These are phyloP conservation scores for Boletellus emodensis DNA, from an alignment of 768 basidiomycete species.

Conservation along the genomic window DNA sequence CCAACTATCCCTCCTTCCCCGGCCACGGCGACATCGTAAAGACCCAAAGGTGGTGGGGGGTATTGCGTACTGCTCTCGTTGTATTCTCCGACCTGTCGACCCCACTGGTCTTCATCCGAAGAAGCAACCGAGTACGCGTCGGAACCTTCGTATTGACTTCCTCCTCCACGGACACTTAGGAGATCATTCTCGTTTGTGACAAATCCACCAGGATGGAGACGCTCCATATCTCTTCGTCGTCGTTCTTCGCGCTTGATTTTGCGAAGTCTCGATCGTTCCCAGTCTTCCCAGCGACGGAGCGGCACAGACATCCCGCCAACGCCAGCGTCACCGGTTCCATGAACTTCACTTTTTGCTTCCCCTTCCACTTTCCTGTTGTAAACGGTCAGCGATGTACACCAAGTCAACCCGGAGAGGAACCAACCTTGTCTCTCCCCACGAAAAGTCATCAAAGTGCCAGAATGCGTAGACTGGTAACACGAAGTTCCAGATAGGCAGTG, in stretches of 20 bases:
- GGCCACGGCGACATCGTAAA: conserved; percentile 41
- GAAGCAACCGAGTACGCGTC: conserved; percentile 79
- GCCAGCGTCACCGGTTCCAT: conserved; percentile 60
- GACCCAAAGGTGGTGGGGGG: conserved; percentile 80
- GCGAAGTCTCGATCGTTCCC: conserved; percentile 92
- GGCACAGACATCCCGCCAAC: conserved; percentile 66
- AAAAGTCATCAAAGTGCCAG: conserved; percentile 99
- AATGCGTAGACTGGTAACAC: conserved; percentile 93
- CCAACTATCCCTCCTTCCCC: conserved; percentile 45
- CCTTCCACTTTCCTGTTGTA: conserved; percentile 85
- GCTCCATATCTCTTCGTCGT: conserved; percentile 76
- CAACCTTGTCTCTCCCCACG: conserved; percentile 97
- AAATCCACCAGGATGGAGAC: conserved; percentile 67
- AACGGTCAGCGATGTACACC: conserved; percentile 9
- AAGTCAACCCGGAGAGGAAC: conserved; percentile 20
- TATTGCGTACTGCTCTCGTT: conserved; percentile 79
- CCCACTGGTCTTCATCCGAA: conserved; percentile 96
- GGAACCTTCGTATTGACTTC: conserved; percentile 72
- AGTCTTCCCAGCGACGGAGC: conserved; percentile 97
- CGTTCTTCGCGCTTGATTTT: conserved; percentile 87
- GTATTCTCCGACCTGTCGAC: conserved; percentile 90
- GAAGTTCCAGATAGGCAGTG: conserved; percentile 96
- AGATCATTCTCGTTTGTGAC: conserved; percentile 58
- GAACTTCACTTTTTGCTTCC: conserved; percentile 75
- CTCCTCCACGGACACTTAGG: conserved; percentile 54